phyloP scores from a whole-genome alignment of 768 basidiomycete genomes.

The Phylloporus sp. region DNA sequence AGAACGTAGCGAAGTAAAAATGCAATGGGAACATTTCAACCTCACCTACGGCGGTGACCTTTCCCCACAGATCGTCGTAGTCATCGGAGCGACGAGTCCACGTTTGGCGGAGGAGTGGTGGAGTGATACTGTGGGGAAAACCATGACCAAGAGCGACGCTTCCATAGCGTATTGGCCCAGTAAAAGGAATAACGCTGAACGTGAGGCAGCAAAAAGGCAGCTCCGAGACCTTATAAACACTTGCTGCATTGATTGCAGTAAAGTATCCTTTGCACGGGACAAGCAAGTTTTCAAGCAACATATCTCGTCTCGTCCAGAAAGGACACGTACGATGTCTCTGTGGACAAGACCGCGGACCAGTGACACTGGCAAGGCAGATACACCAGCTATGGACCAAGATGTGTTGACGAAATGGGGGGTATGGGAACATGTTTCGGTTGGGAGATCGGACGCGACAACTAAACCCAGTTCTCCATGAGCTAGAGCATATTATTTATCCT shows the following conservation, averaged over 20 bases:
- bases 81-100: conserved; percentile 17
- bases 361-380: background rate
- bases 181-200: background rate
- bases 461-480: background rate
- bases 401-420: conserved; percentile 20
- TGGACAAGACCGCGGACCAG: background rate
- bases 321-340: background rate
- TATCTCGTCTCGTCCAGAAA: conserved; percentile 1
- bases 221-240: conserved; percentile 16
- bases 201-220: conserved; percentile 1
- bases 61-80: conserved; percentile 21
- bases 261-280: conserved; percentile 5
- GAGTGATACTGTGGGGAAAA: background rate
- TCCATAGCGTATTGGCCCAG: conserved; percentile 19
- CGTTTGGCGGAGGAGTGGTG: conserved; percentile 22
- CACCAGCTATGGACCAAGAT: conserved; percentile 2
- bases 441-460: background rate
- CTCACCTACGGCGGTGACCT: conserved; percentile 23
- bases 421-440: conserved; percentile 14
- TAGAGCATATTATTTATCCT: background rate
- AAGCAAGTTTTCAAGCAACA: conserved; percentile 12
- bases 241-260: conserved; percentile 24
- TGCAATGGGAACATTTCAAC: conserved; percentile 24
- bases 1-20: conserved; percentile 8
- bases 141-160: background rate